phyloP scores from a whole-genome alignment of 2,329 filamentous ascomycete genomes.

The Alternaria triticimaculans region DNA sequence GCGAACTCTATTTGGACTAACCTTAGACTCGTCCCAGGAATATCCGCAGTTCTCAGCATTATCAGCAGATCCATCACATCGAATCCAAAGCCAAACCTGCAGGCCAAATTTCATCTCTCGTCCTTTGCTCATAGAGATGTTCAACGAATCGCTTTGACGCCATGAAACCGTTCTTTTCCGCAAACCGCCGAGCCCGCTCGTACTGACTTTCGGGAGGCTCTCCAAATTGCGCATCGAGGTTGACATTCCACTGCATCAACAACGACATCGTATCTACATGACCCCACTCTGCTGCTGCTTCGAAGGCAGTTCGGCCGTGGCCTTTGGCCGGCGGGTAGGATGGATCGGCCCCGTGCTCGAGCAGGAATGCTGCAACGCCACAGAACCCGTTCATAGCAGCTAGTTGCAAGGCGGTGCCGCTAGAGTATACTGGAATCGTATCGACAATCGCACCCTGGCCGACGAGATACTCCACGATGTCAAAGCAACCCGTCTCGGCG shows the following conservation, averaged over 20 bases:
- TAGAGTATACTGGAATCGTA: neutral
- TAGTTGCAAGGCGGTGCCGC: constrained; percentile 9
- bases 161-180: neutral
- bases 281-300: constrained; percentile 11
- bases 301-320: constrained; percentile 5
- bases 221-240: neutral
- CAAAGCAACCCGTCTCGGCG: neutral
- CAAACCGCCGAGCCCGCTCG: neutral
- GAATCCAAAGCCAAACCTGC: neutral
- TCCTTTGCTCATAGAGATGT: neutral
- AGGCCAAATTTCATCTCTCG: neutral
- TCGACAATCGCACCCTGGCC: neutral
- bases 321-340: constrained; percentile 2
- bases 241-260: neutral
- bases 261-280: constrained; percentile 6
- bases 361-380: neutral
- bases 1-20: neutral
- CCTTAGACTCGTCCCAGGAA: neutral
- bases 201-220: neutral
- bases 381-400: neutral
- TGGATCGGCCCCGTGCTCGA: neutral
- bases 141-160: neutral
- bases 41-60: neutral
- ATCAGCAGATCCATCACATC: neutral
- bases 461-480: neutral